phyloP scores from a whole-genome alignment of 345 rosid genomes.

The Lepidium sativum region DNA sequence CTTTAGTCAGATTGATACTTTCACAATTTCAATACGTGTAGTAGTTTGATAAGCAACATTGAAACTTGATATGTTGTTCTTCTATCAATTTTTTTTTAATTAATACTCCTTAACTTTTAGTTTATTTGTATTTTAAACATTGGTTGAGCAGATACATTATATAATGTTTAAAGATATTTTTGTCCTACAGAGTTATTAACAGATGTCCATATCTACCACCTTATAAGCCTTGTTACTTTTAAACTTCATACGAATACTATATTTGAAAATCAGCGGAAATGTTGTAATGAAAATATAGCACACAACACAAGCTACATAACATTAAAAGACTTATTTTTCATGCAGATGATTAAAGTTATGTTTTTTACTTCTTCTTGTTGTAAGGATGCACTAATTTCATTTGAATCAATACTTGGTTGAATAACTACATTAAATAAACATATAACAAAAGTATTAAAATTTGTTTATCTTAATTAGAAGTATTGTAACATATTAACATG shows the following conservation, averaged over 20 bases:
- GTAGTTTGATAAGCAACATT: constrained; percentile 13
- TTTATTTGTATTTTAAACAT: neutral
- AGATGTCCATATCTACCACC: constrained; percentile 7
- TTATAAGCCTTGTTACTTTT: neutral
- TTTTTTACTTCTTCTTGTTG: neutral
- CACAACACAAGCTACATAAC: neutral
- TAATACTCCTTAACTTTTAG: neutral
- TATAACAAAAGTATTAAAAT: neutral
- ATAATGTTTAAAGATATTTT: neutral
- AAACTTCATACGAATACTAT: neutral
- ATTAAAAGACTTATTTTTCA: neutral
- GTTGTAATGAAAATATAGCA: neutral
- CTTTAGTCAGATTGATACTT: constrained; percentile 5
- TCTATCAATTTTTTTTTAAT: neutral
- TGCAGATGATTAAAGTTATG: neutral
- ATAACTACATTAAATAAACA: neutral
- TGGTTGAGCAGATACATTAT: constrained; percentile 13
- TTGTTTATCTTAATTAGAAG: neutral
- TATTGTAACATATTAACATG: constrained; percentile 1
- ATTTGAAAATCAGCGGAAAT: too few relatives aligned
- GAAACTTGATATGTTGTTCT: constrained; percentile 11
- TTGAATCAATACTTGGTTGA: neutral
- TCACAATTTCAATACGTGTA: constrained; percentile 17
- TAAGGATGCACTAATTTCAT: neutral
- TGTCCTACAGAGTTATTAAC: neutral